Percentiles rank a stretch among this genome's conserved stretches.
These are phyloP conservation scores for Mycogone perniciosa DNA, from an alignment of 2,329 filamentous ascomycete species.

Conservation along the genomic window DNA sequence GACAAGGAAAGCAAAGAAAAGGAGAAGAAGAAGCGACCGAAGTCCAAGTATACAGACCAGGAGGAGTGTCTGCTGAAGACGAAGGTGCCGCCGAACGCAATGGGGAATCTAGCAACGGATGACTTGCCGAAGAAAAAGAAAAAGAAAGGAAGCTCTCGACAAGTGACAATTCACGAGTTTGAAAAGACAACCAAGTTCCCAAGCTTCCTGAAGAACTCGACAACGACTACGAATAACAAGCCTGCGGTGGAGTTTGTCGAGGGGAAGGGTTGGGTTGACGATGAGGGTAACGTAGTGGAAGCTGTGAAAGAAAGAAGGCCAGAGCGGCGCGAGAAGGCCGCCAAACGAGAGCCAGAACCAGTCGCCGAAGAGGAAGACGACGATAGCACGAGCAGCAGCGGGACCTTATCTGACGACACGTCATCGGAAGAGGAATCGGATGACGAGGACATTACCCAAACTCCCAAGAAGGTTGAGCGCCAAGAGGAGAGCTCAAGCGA, in stretches of 20 bases:
- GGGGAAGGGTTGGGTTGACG: slow-evolving; percentile 82
- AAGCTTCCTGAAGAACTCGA: slow-evolving; percentile 62
- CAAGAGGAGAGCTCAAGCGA: slow-evolving; percentile 2
- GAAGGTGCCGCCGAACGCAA: slow-evolving; percentile 50
- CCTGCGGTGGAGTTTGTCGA: slow-evolving; percentile 62
- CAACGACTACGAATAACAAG: slow-evolving; percentile 26
- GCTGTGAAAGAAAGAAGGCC: slow-evolving; percentile 34
- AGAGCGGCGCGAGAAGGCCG: slow-evolving; percentile 18
- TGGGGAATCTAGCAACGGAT: slow-evolving; percentile 36
- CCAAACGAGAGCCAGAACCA: slow-evolving; percentile 16
- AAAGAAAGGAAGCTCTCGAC: slow-evolving; percentile 43
- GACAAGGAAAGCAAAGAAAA: slow-evolving; percentile 42
- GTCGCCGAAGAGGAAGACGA: slow-evolving; percentile 20
- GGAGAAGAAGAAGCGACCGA: slow-evolving; percentile 51
- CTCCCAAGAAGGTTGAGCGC: slow-evolving; percentile 7
- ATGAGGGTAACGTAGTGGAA: slow-evolving; percentile 70
- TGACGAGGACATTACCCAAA: slow-evolving; percentile 16
- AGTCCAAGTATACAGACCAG: slow-evolving; percentile 74
- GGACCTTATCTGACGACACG: slow-evolving; percentile 28
- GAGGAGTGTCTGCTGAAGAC: slow-evolving; percentile 83
- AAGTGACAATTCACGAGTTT: slow-evolving; percentile 81
- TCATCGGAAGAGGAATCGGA: slow-evolving; percentile 28
- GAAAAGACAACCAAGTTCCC: slow-evolving; percentile 77
- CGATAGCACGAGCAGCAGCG: slow-evolving; percentile 36
- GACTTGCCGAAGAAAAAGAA: slow-evolving; percentile 50